A percentile compares a stretch with the other conserved stretches of the same genome.
phyloP scores from a whole-genome alignment of 1,139 yeast genomes.

The Kluyveromyces marxianus region DNA sequence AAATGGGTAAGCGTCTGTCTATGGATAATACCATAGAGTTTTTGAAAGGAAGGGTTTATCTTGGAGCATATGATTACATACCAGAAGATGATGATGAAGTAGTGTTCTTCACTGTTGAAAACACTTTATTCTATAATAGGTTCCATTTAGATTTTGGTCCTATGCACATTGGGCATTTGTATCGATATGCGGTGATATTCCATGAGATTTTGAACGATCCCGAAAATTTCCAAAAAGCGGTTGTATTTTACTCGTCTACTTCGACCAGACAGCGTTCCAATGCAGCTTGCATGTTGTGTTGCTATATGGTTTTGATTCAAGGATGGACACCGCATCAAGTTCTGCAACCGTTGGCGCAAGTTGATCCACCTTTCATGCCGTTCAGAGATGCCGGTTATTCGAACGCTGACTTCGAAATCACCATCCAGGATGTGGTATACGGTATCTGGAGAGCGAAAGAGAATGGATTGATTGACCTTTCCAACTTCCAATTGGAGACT shows the following conservation, averaged over 20 bases:
- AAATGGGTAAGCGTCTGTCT: constrained; percentile 26
- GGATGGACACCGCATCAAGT: constrained; percentile 99
- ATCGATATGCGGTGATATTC: constrained; percentile 88
- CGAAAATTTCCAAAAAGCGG: constrained; percentile 77
- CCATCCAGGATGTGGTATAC: constrained; percentile 90
- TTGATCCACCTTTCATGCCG: constrained; percentile 88
- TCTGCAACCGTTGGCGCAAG: constrained; percentile 85
- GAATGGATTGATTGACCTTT: constrained; percentile 77
- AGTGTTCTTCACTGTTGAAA: constrained; percentile 88
- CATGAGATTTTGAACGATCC: constrained; percentile 88
- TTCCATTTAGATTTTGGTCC: constrained; percentile 97
- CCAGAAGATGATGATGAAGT: constrained; percentile 72
- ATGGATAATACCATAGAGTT: constrained; percentile 32
- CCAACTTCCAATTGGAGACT: constrained; percentile 84
- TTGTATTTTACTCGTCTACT: constrained; percentile 80
- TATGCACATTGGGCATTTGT: constrained; percentile 82
- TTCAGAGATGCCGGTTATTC: constrained; percentile 97
- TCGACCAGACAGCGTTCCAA: constrained; percentile 80
- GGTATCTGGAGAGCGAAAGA: constrained; percentile 99
- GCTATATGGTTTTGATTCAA: constrained; percentile 92
- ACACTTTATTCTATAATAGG: constrained; percentile 81
- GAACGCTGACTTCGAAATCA: constrained; percentile 84
- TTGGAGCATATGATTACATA: constrained; percentile 77
- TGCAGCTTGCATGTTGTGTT: constrained; percentile 88
- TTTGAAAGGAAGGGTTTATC: constrained; percentile 65